phyloP scores from a whole-genome alignment of 768 basidiomycete species.

The Suillus fuscotomentosus region DNA sequence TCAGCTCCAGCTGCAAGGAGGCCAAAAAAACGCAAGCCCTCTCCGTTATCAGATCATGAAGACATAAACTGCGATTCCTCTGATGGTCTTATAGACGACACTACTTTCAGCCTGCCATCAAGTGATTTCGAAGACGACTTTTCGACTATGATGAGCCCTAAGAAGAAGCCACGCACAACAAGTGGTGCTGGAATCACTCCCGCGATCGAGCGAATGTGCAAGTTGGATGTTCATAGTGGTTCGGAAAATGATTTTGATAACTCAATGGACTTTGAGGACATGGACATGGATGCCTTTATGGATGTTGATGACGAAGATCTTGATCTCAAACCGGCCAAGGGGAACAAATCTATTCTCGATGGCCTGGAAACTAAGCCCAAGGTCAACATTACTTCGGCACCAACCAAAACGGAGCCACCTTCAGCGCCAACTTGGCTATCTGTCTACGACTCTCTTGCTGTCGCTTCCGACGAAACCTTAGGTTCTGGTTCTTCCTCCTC shows the following conservation, averaged over 20 bases:
- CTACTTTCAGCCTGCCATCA: constrained; percentile 31
- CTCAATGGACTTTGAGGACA: constrained; percentile 41
- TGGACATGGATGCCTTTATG: constrained; percentile 59
- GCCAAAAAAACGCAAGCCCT: constrained; percentile 70
- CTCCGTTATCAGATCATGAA: constrained; percentile 42
- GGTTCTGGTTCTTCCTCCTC: constrained; percentile 41
- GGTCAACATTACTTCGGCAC: background rate
- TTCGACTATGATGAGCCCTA: constrained; percentile 53
- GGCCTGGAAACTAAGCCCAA: constrained; percentile 17
- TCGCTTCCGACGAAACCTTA: constrained; percentile 58
- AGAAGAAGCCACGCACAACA: constrained; percentile 55
- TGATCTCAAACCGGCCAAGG: constrained; percentile 34
- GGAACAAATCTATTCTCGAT: constrained; percentile 13
- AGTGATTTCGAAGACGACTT: constrained; percentile 54
- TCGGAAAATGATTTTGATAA: constrained; percentile 43
- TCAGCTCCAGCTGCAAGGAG: constrained; percentile 35
- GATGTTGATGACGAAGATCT: constrained; percentile 57
- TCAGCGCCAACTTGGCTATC: constrained; percentile 65
- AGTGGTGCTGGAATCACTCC: constrained; percentile 47
- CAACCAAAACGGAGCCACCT: constrained; percentile 46
- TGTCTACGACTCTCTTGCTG: constrained; percentile 68
- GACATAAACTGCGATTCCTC: constrained; percentile 25
- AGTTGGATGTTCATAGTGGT: constrained; percentile 56
- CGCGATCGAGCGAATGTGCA: constrained; percentile 54
- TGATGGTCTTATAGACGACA: constrained; percentile 27